Conservation (phyloP, 495 filamentous ascomycete genomes). For the Saxophila tyrrhenica region DNA sequence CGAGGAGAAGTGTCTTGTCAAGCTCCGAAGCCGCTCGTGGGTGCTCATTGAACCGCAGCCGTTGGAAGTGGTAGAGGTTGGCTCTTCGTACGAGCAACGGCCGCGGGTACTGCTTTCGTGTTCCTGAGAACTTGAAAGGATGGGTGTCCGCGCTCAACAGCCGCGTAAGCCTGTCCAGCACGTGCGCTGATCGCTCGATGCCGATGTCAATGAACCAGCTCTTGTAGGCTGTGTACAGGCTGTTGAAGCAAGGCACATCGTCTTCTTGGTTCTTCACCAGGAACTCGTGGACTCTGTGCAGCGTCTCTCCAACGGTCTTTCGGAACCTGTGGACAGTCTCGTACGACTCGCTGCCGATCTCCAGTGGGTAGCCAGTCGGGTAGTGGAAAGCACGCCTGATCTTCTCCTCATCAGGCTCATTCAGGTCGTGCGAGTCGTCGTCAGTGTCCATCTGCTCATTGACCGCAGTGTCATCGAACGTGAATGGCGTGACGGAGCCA, state of each 20-base stretch:
- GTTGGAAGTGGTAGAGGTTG: slow-evolving; percentile 87
- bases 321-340: slow-evolving; percentile 66
- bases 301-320: slow-evolving; percentile 61
- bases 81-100: slow-evolving; percentile 81
- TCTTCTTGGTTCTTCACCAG: slow-evolving; percentile 78
- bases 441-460: slow-evolving; percentile 20
- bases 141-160: slow-evolving; percentile 75
- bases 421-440: slow-evolving; percentile 44
- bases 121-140: slow-evolving; percentile 85
- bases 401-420: slow-evolving; percentile 70
- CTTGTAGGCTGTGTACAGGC: slow-evolving; percentile 80
- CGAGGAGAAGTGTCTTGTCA: slow-evolving; percentile 70
- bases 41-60: slow-evolving; percentile 82
- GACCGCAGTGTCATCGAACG: slow-evolving; percentile 24
- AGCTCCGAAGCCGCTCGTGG: slow-evolving; percentile 73
- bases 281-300: slow-evolving; percentile 78
- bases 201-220: slow-evolving; percentile 98
- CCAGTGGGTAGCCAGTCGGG: slow-evolving; percentile 72
- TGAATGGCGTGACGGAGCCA: slow-evolving; percentile 24
- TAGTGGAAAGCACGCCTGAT: slow-evolving; percentile 74
- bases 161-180: slow-evolving; percentile 72
- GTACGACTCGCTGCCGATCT: slow-evolving; percentile 52
- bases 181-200: slow-evolving; percentile 88
- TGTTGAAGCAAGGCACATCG: slow-evolving; percentile 88
- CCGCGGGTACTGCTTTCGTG: slow-evolving; percentile 85